phyloP scores from a whole-genome alignment of 192 early-diverging fungal genomes.

The Thamnidium elegans region DNA sequence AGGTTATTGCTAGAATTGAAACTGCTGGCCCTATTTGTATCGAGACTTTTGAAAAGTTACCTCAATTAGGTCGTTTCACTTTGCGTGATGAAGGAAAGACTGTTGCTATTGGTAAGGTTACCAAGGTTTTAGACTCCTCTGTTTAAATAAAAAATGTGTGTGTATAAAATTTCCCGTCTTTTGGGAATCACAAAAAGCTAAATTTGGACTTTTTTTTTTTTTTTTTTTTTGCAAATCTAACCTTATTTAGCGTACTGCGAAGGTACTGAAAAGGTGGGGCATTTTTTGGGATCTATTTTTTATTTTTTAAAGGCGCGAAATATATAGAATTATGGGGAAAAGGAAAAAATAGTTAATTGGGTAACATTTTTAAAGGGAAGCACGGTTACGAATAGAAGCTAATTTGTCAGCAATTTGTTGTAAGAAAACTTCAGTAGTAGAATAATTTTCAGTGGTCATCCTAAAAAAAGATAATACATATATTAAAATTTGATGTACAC shows the following conservation, averaged over 20 bases:
- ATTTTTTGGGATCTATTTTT: too few relatives aligned
- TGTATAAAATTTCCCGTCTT: not conserved
- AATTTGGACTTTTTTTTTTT: not conserved
- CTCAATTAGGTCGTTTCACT: slow-evolving; percentile 97
- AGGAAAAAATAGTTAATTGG: not conserved
- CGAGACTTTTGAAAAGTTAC: slow-evolving; percentile 82
- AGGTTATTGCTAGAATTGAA: slow-evolving; percentile 84
- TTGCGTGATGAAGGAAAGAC: slow-evolving; percentile 95
- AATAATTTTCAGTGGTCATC: slow-evolving; percentile 78
- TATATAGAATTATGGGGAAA: too few relatives aligned
- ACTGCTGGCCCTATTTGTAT: slow-evolving; percentile 73
- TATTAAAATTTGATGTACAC: not conserved
- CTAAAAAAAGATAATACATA: slow-evolving; percentile 6
- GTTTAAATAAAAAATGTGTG: slow-evolving; percentile 5
- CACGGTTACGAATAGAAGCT: slow-evolving; percentile 24
- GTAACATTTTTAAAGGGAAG: slow-evolving; percentile 19
- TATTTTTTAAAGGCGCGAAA: too few relatives aligned
- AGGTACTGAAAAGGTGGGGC: too few relatives aligned
- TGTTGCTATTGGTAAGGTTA: slow-evolving; percentile 94
- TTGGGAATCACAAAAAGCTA: not conserved
- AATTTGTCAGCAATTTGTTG: slow-evolving; percentile 68
- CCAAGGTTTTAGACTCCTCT: slow-evolving; percentile 60
- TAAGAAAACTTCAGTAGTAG: slow-evolving; percentile 86
- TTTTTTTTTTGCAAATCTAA: not conserved
- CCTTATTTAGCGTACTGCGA: too few relatives aligned